Conservation (phyloP, 2,329 filamentous ascomycete genomes). For the Verruconis gallopava region DNA sequence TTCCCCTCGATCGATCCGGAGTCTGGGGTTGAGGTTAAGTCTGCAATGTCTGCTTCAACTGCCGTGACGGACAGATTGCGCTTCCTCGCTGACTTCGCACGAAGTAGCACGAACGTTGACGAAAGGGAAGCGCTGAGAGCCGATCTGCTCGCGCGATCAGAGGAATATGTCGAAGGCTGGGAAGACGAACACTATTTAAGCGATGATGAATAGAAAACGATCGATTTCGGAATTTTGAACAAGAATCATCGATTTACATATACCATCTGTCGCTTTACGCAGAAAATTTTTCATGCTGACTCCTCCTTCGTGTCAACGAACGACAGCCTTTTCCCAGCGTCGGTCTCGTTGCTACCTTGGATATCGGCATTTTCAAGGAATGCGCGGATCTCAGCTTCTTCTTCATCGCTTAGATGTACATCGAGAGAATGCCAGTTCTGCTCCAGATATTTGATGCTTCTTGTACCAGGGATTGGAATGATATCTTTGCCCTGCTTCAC, state of each 20-base stretch:
- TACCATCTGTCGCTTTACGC: too few species aligned
- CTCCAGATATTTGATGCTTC: conserved; percentile 17
- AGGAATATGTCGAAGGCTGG: conserved; percentile 84
- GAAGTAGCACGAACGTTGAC: conserved; percentile 53
- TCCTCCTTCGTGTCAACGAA: conserved; percentile 5
- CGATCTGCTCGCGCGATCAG: conserved; percentile 66
- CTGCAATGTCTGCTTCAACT: conserved; percentile 59
- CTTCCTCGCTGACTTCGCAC: conserved; percentile 49
- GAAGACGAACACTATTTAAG: conserved; percentile 54
- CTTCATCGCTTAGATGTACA: conserved; percentile 10
- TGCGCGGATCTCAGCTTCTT: conserved; percentile 5
- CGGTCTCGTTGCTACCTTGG: neutral
- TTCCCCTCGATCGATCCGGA: conserved; percentile 23
- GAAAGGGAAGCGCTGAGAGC: conserved; percentile 78
- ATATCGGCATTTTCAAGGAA: conserved; percentile 10
- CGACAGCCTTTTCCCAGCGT: neutral
- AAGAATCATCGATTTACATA: too few species aligned
- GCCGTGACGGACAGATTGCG: conserved; percentile 58
- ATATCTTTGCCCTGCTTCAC: conserved; percentile 39
- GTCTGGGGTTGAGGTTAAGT: conserved; percentile 32
- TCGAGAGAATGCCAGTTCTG: conserved; percentile 16
- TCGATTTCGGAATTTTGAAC: too few species aligned
- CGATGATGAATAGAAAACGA: too few species aligned
- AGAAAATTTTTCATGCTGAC: neutral
- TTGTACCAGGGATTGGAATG: conserved; percentile 55